These are phyloP conservation scores for Paramecium sonneborni DNA, from an alignment of 73 alveolate genomes.

Conservation along the genomic window DNA sequence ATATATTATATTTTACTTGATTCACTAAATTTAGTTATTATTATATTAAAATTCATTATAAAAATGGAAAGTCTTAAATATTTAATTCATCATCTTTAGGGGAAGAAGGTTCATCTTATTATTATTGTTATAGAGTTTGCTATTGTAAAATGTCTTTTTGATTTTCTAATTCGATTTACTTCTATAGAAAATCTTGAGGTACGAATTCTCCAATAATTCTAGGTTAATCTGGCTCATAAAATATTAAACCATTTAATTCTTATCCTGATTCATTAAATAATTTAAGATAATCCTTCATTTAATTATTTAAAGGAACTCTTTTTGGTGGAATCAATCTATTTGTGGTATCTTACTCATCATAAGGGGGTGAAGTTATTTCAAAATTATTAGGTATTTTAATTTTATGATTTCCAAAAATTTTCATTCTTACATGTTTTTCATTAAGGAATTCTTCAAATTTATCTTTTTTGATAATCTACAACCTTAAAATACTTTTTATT, in stretches of 20 bases:
- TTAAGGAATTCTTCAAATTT: background rate
- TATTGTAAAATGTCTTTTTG: background rate
- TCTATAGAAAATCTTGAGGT: background rate
- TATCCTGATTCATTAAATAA: constrained; percentile 25
- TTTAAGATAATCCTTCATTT: constrained; percentile 18
- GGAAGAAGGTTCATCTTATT: background rate
- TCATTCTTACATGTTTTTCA: background rate
- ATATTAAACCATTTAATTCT: constrained; percentile 50
- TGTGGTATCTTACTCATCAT: constrained; percentile 32
- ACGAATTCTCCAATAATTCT: constrained; percentile 10
- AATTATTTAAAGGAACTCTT: constrained; percentile 29
- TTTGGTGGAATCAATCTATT: background rate
- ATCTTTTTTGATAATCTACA: background rate
- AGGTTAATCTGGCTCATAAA: constrained; percentile 33
- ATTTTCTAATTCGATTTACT: background rate
- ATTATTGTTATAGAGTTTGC: background rate
- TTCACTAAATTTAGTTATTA: constrained; percentile 22
- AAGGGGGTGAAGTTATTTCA: constrained; percentile 41
- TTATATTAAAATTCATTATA: background rate
- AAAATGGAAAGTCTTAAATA: constrained; percentile 26
- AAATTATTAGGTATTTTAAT: constrained; percentile 43
- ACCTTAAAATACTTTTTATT: background rate
- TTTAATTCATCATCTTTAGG: constrained; percentile 15
- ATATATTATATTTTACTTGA: background rate
- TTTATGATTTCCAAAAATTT: background rate